Evolutionary conservation across 2,329 filamentous ascomycete genomes (phyloP).

Genomic region (Fusarium nurragi): DNA sequence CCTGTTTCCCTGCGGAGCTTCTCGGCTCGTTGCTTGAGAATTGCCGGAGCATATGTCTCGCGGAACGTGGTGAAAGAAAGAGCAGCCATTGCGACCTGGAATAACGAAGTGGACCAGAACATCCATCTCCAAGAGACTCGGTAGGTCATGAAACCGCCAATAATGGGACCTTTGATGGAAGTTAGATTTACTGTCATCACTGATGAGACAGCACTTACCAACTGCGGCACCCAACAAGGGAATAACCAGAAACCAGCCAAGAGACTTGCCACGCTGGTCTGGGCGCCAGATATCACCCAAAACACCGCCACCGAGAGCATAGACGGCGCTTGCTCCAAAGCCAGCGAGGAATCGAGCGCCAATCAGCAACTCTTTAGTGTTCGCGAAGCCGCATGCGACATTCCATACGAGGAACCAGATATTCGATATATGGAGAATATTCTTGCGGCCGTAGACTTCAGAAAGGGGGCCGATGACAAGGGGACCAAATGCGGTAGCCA

Average conservation of each 20-base stretch:
- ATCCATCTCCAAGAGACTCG: conserved; percentile 56
- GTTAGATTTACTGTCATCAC: background rate
- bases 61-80: conserved; percentile 47
- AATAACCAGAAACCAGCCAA: conserved; percentile 51
- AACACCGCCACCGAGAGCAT: conserved; percentile 58
- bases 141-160: conserved; percentile 53
- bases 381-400: conserved; percentile 55
- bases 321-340: conserved; percentile 57
- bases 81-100: conserved; percentile 51
- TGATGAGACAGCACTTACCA: conserved; percentile 31
- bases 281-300: conserved; percentile 58
- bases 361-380: conserved; percentile 53
- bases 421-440: conserved; percentile 56
- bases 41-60: conserved; percentile 52
- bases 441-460: conserved; percentile 58
- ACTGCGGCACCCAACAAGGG: conserved; percentile 53
- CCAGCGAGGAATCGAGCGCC: conserved; percentile 58
- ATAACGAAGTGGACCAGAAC: conserved; percentile 56
- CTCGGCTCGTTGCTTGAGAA: conserved; percentile 49
- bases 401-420: conserved; percentile 62
- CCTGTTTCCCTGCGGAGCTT: conserved; percentile 48
- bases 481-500: conserved; percentile 56
- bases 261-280: conserved; percentile 56
- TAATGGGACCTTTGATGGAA: conserved; percentile 44
- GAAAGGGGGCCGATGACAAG: conserved; percentile 57